Percentiles rank a stretch among this genome's conserved stretches.
Evolutionary conservation across 2,329 filamentous ascomycete genomes (phyloP).

Genomic region (Trichoderma oligosporum): DNA sequence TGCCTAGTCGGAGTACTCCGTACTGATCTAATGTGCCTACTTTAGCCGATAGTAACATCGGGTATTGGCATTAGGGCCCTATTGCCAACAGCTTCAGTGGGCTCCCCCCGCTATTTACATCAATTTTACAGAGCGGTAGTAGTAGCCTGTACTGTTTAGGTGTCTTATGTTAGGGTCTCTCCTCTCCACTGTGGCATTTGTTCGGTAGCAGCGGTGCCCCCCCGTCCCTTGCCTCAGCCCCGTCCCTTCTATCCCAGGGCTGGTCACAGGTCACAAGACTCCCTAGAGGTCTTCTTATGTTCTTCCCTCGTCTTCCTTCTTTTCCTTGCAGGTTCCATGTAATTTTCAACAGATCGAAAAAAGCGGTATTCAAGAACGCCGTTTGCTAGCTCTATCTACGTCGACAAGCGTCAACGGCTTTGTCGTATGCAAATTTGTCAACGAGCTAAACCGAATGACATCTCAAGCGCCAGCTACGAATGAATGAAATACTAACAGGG

Average conservation of each 20-base stretch:
- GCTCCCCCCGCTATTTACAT: conserved; percentile 11
- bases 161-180: too few species aligned
- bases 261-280: conserved; percentile 15
- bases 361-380: conserved; percentile 14
- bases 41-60: conserved; percentile 12
- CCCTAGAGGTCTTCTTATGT: not conserved
- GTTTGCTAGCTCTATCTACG: not conserved
- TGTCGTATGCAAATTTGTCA: conserved; percentile 5
- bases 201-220: conserved; percentile 7
- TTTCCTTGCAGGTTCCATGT: too few species aligned
- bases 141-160: not conserved
- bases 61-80: conserved; percentile 6
- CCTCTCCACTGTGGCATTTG: conserved; percentile 16
- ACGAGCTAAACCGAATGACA: not conserved
- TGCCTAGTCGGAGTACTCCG: not conserved
- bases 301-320: not conserved
- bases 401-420: conserved; percentile 15
- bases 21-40: conserved; percentile 2
- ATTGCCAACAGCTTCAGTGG: conserved; percentile 3
- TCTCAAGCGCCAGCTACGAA: not conserved
- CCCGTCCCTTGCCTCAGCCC: too few species aligned
- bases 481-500: not conserved
- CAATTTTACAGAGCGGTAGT: not conserved
- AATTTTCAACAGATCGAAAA: not conserved
- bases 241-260: not conserved